Percentiles rank a stretch among this genome's conserved stretches.
These are phyloP conservation scores for Sedum album DNA, from an alignment of 164 flowering plant genomes.

Conservation along the genomic window DNA sequence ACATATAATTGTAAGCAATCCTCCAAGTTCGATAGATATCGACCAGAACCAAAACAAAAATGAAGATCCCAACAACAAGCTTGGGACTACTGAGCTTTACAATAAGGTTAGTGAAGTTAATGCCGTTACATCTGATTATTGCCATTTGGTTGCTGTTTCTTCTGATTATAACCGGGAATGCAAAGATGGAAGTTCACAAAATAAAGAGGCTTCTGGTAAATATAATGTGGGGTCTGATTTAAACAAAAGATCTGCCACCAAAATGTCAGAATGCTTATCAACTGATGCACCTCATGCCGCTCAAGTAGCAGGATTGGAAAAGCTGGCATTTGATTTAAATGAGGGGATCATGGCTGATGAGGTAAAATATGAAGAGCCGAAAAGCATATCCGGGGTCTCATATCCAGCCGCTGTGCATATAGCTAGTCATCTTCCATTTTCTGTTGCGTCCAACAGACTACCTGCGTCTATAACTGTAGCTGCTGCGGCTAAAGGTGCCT, in stretches of 20 bases:
- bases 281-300: conserved; percentile 26
- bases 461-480: conserved; percentile 71
- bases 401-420: conserved; percentile 24
- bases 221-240: conserved; percentile 15
- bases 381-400: conserved; percentile 11
- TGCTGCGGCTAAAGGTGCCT: conserved; percentile 81
- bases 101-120: too few relatives aligned
- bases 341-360: conserved; percentile 49
- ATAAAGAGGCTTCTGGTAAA: conserved; percentile 20
- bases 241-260: conserved; percentile 23
- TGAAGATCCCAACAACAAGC: too few relatives aligned
- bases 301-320: conserved; percentile 31
- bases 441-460: conserved; percentile 30
- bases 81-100: too few relatives aligned
- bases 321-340: conserved; percentile 79
- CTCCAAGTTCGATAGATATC: too few relatives aligned
- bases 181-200: conserved; percentile 21
- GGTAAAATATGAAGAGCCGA: conserved; percentile 34
- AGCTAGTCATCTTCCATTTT: conserved; percentile 28
- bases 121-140: too few relatives aligned
- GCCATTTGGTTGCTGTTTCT: conserved; percentile 13
- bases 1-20: too few relatives aligned
- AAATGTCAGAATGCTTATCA: conserved; percentile 33
- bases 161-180: conserved; percentile 14
- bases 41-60: too few relatives aligned